phyloP scores from a whole-genome alignment of 768 basidiomycete genomes.

The Xanthoconium purpureum region DNA sequence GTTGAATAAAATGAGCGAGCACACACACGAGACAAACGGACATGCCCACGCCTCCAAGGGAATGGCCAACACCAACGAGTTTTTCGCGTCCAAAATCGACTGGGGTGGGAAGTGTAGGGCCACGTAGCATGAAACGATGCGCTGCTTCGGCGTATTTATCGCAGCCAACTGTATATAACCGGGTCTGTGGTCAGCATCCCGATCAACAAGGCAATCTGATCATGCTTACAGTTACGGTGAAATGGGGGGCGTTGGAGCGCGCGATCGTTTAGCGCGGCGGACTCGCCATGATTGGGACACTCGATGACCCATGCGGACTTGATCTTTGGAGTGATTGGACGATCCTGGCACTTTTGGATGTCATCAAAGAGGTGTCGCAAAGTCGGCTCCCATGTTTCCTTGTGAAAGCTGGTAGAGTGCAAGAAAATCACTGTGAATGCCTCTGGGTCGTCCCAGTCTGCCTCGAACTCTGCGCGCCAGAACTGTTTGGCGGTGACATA shows the following conservation, averaged over 20 bases:
- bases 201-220: neutral
- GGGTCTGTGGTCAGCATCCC: neutral
- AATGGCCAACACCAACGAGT: constrained; percentile 66
- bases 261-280: constrained; percentile 51
- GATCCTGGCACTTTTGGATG: neutral
- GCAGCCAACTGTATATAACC: constrained; percentile 50
- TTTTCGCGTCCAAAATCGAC: constrained; percentile 50
- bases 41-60: constrained; percentile 65
- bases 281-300: constrained; percentile 70
- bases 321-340: constrained; percentile 10
- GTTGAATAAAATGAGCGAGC: neutral
- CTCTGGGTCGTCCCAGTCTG: constrained; percentile 35
- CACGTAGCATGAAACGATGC: constrained; percentile 52
- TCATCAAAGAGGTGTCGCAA: constrained; percentile 46
- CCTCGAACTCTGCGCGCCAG: constrained; percentile 42
- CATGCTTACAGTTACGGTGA: constrained; percentile 43
- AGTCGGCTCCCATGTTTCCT: constrained; percentile 70
- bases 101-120: constrained; percentile 35
- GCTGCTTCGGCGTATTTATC: constrained; percentile 59
- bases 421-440: constrained; percentile 59
- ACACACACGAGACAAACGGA: constrained; percentile 28
- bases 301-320: constrained; percentile 61
- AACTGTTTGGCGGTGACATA: constrained; percentile 57
- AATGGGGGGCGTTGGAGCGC: constrained; percentile 43
- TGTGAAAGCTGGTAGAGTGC: constrained; percentile 72